These are phyloP conservation scores for Stagonosporopsis rhizophila DNA, from an alignment of 2,329 filamentous ascomycete genomes.

Conservation along the genomic window DNA sequence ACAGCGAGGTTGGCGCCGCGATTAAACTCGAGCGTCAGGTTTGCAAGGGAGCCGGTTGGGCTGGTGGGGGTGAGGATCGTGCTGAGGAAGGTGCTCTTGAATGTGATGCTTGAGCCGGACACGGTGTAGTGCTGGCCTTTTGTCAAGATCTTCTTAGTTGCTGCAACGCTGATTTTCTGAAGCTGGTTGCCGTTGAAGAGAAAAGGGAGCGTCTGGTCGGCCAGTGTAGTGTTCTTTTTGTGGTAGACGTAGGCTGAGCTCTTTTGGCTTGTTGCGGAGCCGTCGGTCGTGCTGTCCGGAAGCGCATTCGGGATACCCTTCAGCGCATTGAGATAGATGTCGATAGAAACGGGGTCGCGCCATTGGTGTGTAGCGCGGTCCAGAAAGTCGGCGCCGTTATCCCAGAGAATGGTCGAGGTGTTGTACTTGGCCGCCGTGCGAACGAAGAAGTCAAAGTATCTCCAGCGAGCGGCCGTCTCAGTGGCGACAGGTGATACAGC, in stretches of 20 bases:
- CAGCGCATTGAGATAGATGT: slow-evolving; percentile 57
- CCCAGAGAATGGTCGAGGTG: slow-evolving; percentile 63
- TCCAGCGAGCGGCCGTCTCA: slow-evolving; percentile 65
- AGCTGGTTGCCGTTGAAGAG: slow-evolving; percentile 64
- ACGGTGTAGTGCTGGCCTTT: slow-evolving; percentile 57
- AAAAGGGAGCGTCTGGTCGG: slow-evolving; percentile 57
- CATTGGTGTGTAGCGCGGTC: slow-evolving; percentile 58
- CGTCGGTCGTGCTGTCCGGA: slow-evolving; percentile 61
- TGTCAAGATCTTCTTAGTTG: slow-evolving; percentile 47
- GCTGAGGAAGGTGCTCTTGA: slow-evolving; percentile 57
- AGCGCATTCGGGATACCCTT: slow-evolving; percentile 58
- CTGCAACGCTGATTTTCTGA: slow-evolving; percentile 43
- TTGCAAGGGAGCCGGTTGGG: slow-evolving; percentile 56
- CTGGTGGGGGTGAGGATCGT: slow-evolving; percentile 53
- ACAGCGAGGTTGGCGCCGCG: slow-evolving; percentile 57
- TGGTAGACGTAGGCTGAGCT: slow-evolving; percentile 65
- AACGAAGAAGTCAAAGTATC: slow-evolving; percentile 63
- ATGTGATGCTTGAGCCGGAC: slow-evolving; percentile 54
- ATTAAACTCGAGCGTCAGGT: slow-evolving; percentile 62
- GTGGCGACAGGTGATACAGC: slow-evolving; percentile 58
- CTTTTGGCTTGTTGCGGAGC: slow-evolving; percentile 53
- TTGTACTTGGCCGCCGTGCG: slow-evolving; percentile 58
- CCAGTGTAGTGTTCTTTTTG: slow-evolving; percentile 54
- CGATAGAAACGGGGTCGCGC: slow-evolving; percentile 59
- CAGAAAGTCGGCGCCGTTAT: slow-evolving; percentile 65